Percentiles rank a stretch among this genome's conserved stretches.
These are phyloP conservation scores for Globisporangium okanoganense DNA, from an alignment of 352 stramenopile species.

Conservation along the genomic window DNA sequence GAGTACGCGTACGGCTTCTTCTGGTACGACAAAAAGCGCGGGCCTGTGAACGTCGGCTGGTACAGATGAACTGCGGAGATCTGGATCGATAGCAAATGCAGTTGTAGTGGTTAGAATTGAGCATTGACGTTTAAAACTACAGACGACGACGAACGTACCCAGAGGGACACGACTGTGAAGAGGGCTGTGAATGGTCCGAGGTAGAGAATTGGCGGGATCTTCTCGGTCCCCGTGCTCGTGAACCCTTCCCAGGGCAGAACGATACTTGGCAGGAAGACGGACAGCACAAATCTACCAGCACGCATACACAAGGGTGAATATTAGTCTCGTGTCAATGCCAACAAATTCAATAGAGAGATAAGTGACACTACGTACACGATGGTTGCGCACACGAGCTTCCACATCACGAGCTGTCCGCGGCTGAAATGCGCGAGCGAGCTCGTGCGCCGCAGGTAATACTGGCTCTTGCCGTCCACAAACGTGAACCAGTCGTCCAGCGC, in stretches of 20 bases:
- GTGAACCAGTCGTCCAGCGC: constrained; percentile 54
- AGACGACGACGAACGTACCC: constrained; percentile 23
- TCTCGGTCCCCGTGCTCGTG: constrained; percentile 38
- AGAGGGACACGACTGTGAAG: constrained; percentile 52
- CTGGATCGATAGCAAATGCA: constrained; percentile 15
- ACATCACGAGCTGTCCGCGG: constrained; percentile 48
- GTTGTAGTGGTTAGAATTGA: background rate
- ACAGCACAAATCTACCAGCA: constrained; percentile 38
- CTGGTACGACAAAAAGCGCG: constrained; percentile 53
- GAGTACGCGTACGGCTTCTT: constrained; percentile 45
- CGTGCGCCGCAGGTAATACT: constrained; percentile 43
- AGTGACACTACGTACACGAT: constrained; percentile 33
- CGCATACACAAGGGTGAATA: background rate
- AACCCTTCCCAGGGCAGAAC: constrained; percentile 43
- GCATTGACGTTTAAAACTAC: background rate
- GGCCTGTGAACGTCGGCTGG: constrained; percentile 49
- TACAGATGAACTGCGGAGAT: constrained; percentile 53
- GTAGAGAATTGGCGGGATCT: constrained; percentile 47
- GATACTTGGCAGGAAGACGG: constrained; percentile 49
- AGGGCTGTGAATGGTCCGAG: constrained; percentile 38
- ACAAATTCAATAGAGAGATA: background rate
- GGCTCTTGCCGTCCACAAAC: constrained; percentile 65
- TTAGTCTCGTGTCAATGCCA: background rate
- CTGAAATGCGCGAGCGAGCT: constrained; percentile 43
- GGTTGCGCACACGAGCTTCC: constrained; percentile 54